A percentile compares a stretch with the other conserved stretches of the same genome.
phyloP scores from a whole-genome alignment of 768 basidiomycete species.

The Sporobolomyces phaffii region DNA sequence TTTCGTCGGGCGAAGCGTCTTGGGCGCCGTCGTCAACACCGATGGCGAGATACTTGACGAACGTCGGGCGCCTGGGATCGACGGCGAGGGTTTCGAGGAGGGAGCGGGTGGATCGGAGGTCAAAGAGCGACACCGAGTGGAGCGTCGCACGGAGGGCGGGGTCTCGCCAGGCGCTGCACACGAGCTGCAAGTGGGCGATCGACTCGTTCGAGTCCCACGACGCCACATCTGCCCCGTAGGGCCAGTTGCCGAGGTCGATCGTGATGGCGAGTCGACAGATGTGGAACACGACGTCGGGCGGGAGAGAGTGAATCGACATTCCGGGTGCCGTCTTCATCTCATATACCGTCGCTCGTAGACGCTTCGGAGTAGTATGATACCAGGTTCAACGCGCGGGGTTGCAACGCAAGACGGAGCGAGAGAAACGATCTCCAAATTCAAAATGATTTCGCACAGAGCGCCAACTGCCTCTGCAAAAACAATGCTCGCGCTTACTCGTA shows the following conservation, averaged over 20 bases:
- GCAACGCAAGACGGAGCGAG: too few relatives aligned
- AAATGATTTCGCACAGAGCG: too few relatives aligned
- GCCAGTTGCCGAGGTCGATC: background rate
- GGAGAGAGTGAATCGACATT: background rate
- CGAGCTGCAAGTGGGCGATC: background rate
- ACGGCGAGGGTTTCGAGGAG: background rate
- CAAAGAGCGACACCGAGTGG: slow-evolving; percentile 7
- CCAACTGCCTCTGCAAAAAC: too few relatives aligned
- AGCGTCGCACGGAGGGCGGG: background rate
- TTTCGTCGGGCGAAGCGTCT: background rate
- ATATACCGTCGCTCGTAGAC: too few relatives aligned
- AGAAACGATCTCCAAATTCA: too few relatives aligned
- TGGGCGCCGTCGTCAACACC: background rate
- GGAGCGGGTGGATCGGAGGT: background rate
- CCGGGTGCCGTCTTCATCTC: too few relatives aligned
- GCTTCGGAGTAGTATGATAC: too few relatives aligned
- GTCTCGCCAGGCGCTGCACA: background rate
- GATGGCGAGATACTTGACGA: slow-evolving; percentile 2
- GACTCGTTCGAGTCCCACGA: background rate
- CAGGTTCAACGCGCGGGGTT: too few relatives aligned
- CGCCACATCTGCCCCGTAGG: background rate
- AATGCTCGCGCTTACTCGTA: too few relatives aligned
- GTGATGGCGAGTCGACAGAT: background rate
- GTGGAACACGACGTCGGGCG: background rate
- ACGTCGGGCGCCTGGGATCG: background rate